Evolutionary conservation across 208 protist species (phyloP), one percentile per base, ranked within the genome.

Genomic region (Leishmania mexicana): DNA sequence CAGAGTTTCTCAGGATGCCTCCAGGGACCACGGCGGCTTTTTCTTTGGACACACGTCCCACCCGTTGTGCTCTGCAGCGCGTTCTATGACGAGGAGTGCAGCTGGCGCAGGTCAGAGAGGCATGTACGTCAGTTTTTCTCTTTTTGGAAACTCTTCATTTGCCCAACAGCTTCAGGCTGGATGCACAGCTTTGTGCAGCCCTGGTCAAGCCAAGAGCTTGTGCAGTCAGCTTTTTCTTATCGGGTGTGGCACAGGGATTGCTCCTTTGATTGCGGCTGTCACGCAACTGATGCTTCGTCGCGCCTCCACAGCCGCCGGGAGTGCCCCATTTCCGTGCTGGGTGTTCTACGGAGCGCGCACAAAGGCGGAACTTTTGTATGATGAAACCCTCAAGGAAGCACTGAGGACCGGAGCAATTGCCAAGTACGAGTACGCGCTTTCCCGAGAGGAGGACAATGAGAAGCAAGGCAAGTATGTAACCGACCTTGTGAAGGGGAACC

Each of bases 201-300:
- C 65, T 28, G 60, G 7, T 54, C 49, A 38, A 13, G 40, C 64
- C 28, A 60, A 31, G 28, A 76, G 70, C 68, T 67, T 77, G 57
- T 81, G 65, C n/a, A 47, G 78, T 38, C 83, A 67, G 31, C 28
- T 95, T 42, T 89, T 96, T 40, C 79, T 97, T 19, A 79, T 97
- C 31, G 91, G 90, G 13, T 92, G 89, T 28, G 95, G 93, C 8
- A 95, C 95, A 42, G 95, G 95, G 6, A 94, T 97, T 75, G 92
- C 89, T 19, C 95, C 95, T 40, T 81, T 96, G 60, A 89, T 96
- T 54, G 89, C 88, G 60, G 93, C 87, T 47, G 87, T 97, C 70
- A 60, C 87, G n/a, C 86, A 91, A 73, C 86, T 96, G 42, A 19
- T 86, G 71, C 70, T 81, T 49, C 78, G 78, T 19, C 88, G 86